phyloP scores from a whole-genome alignment of 2,329 filamentous ascomycete genomes.

The Pseudopithomyces chartarum region DNA sequence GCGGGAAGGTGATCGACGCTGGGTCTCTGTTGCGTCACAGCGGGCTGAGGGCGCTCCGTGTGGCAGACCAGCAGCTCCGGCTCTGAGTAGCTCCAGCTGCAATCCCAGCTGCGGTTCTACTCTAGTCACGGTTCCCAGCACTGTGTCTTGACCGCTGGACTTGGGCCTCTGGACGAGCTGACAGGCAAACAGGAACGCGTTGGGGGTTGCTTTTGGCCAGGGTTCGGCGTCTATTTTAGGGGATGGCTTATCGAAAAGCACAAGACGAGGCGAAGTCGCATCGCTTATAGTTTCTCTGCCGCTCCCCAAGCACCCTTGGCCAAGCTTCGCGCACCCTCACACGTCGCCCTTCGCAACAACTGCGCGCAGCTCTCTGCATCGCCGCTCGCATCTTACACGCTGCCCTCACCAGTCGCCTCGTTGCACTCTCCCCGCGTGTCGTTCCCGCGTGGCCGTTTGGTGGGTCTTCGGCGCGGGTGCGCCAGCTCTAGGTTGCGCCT shows the following conservation, averaged over 20 bases:
- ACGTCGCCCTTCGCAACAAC: not conserved
- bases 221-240: conserved; percentile 4
- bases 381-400: not conserved
- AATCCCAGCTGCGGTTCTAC: not conserved
- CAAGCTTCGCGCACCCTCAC: conserved; percentile 10
- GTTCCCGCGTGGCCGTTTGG: not conserved
- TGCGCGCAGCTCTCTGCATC: not conserved
- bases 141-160: not conserved
- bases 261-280: conserved; percentile 7
- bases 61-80: not conserved
- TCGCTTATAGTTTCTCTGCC: conserved; percentile 11
- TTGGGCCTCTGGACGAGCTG: conserved; percentile 1
- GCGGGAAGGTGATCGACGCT: conserved; percentile 36
- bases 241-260: conserved; percentile 3
- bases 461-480: not conserved
- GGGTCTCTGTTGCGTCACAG: conserved; percentile 14
- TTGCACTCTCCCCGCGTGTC: not conserved
- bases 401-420: not conserved
- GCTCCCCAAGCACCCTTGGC: not conserved
- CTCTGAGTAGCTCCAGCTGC: not conserved
- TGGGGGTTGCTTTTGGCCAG: not conserved
- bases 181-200: not conserved
- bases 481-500: not conserved
- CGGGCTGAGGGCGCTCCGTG: not conserved
- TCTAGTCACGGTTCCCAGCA: not conserved